Conservation (phyloP, 352 stramenopile species). For the Pythium grandisporangium region DNA sequence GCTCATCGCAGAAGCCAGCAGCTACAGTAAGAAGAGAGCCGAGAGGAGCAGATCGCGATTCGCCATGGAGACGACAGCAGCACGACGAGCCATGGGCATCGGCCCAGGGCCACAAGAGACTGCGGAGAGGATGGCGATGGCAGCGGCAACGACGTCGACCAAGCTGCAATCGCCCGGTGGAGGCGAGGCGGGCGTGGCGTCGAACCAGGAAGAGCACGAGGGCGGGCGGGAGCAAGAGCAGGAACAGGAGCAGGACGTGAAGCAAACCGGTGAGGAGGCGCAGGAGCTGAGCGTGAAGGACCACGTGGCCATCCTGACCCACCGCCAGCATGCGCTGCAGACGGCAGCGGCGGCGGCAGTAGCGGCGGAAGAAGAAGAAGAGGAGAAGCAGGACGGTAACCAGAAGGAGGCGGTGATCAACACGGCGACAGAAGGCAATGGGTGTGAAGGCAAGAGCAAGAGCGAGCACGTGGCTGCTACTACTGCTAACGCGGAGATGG, state of each 20-base stretch:
- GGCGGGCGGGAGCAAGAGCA: constrained; percentile 4
- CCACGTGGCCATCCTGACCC: constrained; percentile 16
- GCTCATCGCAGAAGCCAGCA: too few relatives aligned
- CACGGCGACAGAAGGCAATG: too few relatives aligned
- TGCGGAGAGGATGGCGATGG: constrained; percentile 3
- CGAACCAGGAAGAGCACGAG: background rate
- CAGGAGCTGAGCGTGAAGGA: constrained; percentile 14
- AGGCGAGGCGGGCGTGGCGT: background rate
- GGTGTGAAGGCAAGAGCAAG: background rate
- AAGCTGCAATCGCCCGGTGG: constrained; percentile 3
- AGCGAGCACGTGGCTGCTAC: background rate
- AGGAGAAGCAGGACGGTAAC: background rate
- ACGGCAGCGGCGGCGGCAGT: background rate
- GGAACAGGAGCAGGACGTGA: constrained; percentile 9
- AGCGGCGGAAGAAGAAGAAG: background rate
- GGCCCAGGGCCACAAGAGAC: background rate
- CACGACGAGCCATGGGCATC: background rate
- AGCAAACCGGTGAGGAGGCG: background rate
- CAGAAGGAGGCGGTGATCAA: background rate
- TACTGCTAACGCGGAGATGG: background rate
- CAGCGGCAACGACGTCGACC: background rate
- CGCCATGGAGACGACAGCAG: constrained; percentile 9
- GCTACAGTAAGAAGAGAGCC: background rate
- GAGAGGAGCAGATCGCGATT: background rate
- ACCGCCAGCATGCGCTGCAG: constrained; percentile 10